Base-by-base conservation (phyloP, 306 rosid genomes). In the Lathyrus sativus region DNA sequence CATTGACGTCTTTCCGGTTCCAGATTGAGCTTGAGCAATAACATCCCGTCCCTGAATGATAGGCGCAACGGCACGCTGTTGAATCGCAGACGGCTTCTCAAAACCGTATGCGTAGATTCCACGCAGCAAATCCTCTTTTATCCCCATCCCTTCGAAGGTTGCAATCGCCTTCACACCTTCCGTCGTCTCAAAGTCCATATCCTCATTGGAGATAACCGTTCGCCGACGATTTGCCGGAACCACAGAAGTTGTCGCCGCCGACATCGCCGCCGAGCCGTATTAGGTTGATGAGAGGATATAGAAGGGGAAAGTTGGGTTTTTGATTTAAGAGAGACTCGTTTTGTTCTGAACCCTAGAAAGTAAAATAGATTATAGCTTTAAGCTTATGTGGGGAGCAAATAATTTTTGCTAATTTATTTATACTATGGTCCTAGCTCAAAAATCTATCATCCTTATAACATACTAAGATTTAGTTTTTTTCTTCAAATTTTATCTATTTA, bases 1-100 rank as follows among this genome's bases (percentile, higher is more conserved):
- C 99, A 95, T 95, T 68, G 99, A 95, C 35, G 96, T 88, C 75
- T 95, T 95, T 3, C 99, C 97, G 13, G 99, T 95, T 26, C 99
- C 99, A 49, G 99, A 95, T 74, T 95, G 99, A 5, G 99, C 99
- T 85, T 95, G 97, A 12, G 99, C 99, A 2, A 95, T 90, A 62
- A 95, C 99, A 55, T 95, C 99, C 14, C 97, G 97, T 2, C 99
- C 99, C 54, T 81, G 90, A 8, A 95, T 87, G 51, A 95, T 95
- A 2, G 99, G 99, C 55, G 90, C 76, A 9, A 95, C 96, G 18
- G 97, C 99, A 2, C 99, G 85, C 53, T 95, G 99, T 75, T 95
- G 99, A 68, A 95, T 95, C 4, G 99, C 99, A 0, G 99, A 95
- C 39, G 99, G 99, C 68, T 95, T 95, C 84, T 95, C 97, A 43